Conservation (phyloP, 495 filamentous ascomycete species). For the Hypomontagnella monticulosa region DNA sequence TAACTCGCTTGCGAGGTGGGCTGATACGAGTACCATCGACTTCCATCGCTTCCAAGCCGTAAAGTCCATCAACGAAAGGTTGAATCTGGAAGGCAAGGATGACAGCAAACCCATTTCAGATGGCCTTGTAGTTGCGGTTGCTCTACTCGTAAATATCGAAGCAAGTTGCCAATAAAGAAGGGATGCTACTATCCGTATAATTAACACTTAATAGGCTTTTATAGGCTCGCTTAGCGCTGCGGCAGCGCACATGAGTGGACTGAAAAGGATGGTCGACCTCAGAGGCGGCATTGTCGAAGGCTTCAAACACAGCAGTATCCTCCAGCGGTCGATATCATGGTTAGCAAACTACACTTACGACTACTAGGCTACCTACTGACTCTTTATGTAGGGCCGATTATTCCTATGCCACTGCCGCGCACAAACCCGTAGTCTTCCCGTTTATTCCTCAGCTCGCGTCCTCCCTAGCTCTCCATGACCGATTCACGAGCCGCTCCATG, state of each 20-base stretch:
- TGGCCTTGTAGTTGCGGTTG: slow-evolving; percentile 44
- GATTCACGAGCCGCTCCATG: slow-evolving; percentile 39
- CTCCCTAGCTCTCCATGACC: slow-evolving; percentile 36
- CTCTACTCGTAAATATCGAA: slow-evolving; percentile 46
- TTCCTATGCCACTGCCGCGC: slow-evolving; percentile 44
- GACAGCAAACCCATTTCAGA: slow-evolving; percentile 43
- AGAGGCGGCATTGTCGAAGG: slow-evolving; percentile 44
- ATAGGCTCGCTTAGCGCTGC: slow-evolving; percentile 43
- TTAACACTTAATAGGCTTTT: slow-evolving; percentile 34
- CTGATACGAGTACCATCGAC: slow-evolving; percentile 45
- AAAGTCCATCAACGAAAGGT: slow-evolving; percentile 45
- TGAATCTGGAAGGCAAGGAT: slow-evolving; percentile 45
- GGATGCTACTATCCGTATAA: not conserved
- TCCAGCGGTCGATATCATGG: slow-evolving; percentile 47
- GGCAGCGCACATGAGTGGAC: slow-evolving; percentile 44
- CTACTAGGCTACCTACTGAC: not conserved
- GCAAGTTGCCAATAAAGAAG: slow-evolving; percentile 9
- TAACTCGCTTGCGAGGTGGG: slow-evolving; percentile 44
- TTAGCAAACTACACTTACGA: slow-evolving; percentile 13
- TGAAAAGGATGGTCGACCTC: slow-evolving; percentile 46
- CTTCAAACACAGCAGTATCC: slow-evolving; percentile 42
- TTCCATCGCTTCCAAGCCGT: slow-evolving; percentile 47
- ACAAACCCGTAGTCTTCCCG: slow-evolving; percentile 41
- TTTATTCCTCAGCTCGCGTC: slow-evolving; percentile 46
- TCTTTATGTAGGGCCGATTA: slow-evolving; percentile 41